A percentile compares a stretch with the other conserved stretches of the same genome.
Evolutionary conservation across 495 filamentous ascomycete genomes (phyloP).

Genomic region (Thermochaetoides thermophila): DNA sequence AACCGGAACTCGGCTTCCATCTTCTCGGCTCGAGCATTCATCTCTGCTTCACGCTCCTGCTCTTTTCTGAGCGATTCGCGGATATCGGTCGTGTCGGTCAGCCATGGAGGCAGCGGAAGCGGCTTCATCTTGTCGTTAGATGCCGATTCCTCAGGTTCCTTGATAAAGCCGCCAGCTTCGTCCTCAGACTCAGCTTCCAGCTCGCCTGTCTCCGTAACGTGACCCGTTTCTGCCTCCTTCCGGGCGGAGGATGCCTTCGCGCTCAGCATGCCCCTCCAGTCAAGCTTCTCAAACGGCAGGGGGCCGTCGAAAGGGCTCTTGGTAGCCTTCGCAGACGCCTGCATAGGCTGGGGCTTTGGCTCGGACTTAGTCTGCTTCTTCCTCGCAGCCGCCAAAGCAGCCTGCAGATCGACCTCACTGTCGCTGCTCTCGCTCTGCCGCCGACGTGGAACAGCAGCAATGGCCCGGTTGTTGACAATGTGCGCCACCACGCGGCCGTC

Average conservation of each 20-base stretch:
- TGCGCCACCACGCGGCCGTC: slow-evolving; percentile 45
- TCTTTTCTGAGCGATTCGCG: slow-evolving; percentile 35
- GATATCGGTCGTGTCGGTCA: slow-evolving; percentile 43
- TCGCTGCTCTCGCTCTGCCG: slow-evolving; percentile 36
- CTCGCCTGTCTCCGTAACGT: slow-evolving; percentile 8
- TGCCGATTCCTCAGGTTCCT: slow-evolving; percentile 1
- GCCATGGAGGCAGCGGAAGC: slow-evolving; percentile 74
- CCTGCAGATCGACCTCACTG: slow-evolving; percentile 47
- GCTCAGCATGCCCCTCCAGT: slow-evolving; percentile 47
- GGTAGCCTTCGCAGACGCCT: no score
- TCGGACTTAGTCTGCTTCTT: slow-evolving; percentile 23
- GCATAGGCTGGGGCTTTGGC: slow-evolving; percentile 9
- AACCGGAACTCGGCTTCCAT: slow-evolving; percentile 31
- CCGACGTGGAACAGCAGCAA: slow-evolving; percentile 34
- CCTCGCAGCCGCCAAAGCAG: slow-evolving; percentile 37
- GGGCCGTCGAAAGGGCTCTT: slow-evolving; percentile 58
- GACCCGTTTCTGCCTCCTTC: slow-evolving; percentile 9
- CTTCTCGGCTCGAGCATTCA: slow-evolving; percentile 36
- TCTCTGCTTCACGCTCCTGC: slow-evolving; percentile 26
- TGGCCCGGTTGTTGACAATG: slow-evolving; percentile 47
- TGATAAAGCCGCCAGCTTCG: slow-evolving; percentile 53
- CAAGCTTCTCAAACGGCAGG: slow-evolving; percentile 76
- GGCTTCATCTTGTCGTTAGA: slow-evolving; percentile 23
- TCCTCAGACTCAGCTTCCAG: slow-evolving; percentile 27
- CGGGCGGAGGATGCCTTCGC: slow-evolving; percentile 24